Conservation (phyloP, 73 alveolate genomes). For the Paramecium sonneborni region DNA sequence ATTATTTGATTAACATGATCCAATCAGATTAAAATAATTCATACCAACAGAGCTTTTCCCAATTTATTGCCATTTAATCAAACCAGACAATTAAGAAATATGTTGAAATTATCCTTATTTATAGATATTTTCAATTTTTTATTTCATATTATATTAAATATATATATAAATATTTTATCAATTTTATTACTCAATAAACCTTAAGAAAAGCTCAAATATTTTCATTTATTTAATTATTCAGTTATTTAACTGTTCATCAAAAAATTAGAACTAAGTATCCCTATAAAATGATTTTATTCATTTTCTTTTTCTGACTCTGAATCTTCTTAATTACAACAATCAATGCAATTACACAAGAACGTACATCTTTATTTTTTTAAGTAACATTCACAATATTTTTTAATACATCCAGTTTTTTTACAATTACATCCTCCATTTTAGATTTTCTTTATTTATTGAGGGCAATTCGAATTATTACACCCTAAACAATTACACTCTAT, state of each 20-base stretch:
- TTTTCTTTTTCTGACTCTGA: slow-evolving; percentile 42
- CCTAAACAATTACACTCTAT: slow-evolving; percentile 3
- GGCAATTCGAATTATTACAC: not conserved
- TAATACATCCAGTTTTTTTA: slow-evolving; percentile 26
- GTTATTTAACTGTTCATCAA: not conserved
- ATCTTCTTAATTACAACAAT: slow-evolving; percentile 49
- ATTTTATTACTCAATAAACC: too few relatives aligned
- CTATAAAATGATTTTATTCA: not conserved
- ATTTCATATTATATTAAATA: too few relatives aligned
- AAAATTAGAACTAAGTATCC: not conserved
- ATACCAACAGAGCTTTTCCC: not conserved
- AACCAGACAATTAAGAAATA: too few relatives aligned
- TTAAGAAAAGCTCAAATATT: too few relatives aligned
- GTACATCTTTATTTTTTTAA: not conserved
- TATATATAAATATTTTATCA: too few relatives aligned
- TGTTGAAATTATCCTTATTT: too few relatives aligned
- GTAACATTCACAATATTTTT: slow-evolving; percentile 41
- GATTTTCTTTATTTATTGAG: not conserved
- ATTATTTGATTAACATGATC: not conserved
- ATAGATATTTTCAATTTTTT: too few relatives aligned
- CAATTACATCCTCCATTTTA: slow-evolving; percentile 28
- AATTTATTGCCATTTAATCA: not conserved
- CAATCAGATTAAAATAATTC: not conserved
- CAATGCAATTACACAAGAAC: not conserved
- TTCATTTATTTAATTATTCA: not conserved